A percentile compares a stretch with the other conserved stretches of the same genome.
Conservation (phyloP, 2,329 filamentous ascomycete genomes). For the Fusarium tjaetaba region DNA sequence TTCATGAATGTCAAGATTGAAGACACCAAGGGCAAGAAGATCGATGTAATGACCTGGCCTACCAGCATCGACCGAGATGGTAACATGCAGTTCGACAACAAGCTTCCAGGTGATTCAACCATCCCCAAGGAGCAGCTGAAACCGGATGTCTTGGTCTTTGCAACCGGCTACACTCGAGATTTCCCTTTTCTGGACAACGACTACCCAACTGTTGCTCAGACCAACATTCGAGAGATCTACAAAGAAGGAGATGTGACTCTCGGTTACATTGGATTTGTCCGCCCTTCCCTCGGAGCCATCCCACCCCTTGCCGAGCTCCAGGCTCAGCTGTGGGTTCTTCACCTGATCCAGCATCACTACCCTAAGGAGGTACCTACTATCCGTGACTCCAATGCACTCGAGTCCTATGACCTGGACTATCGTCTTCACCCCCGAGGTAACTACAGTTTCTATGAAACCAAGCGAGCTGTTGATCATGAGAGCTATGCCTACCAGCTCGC, state of each 20-base stretch:
- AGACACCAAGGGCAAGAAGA: slow-evolving; percentile 52
- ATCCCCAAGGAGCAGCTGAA: slow-evolving; percentile 45
- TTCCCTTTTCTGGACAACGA: slow-evolving; percentile 53
- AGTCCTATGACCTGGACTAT: slow-evolving; percentile 53
- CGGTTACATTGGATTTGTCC: slow-evolving; percentile 59
- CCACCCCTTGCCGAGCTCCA: slow-evolving; percentile 61
- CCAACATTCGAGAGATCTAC: slow-evolving; percentile 65
- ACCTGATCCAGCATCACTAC: slow-evolving; percentile 48
- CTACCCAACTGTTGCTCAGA: slow-evolving; percentile 57
- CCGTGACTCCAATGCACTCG: slow-evolving; percentile 40
- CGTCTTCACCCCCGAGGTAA: slow-evolving; percentile 48
- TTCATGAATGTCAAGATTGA: slow-evolving; percentile 53
- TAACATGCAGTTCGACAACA: slow-evolving; percentile 49
- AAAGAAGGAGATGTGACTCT: slow-evolving; percentile 50
- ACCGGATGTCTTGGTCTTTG: slow-evolving; percentile 58
- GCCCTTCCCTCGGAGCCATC: slow-evolving; percentile 58
- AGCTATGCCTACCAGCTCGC: slow-evolving; percentile 61
- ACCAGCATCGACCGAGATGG: slow-evolving; percentile 50
- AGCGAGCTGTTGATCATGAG: slow-evolving; percentile 60
- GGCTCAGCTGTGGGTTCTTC: slow-evolving; percentile 58
- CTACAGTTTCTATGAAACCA: slow-evolving; percentile 48
- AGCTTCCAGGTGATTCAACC: slow-evolving; percentile 39
- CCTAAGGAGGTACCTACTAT: slow-evolving; percentile 29
- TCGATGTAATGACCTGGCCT: slow-evolving; percentile 59
- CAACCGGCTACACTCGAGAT: slow-evolving; percentile 57